Percentiles rank a stretch among this genome's conserved stretches.
Evolutionary conservation across 352 stramenopile species (phyloP).

Genomic region (Phytopythium ostracodes): DNA sequence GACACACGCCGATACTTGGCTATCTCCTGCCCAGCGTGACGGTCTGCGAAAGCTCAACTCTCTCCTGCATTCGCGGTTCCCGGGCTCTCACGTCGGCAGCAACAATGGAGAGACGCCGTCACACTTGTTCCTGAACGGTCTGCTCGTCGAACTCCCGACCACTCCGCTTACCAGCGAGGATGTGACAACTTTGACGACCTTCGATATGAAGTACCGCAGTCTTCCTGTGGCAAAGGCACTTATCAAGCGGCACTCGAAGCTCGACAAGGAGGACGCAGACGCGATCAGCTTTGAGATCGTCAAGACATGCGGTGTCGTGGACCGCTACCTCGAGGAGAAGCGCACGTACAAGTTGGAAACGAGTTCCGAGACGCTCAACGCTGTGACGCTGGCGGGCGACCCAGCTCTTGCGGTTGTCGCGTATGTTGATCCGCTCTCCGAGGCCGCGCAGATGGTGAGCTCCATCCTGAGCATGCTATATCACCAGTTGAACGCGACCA

Average conservation of each 20-base stretch:
- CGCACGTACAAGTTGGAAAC: slow-evolving; percentile 33
- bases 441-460: slow-evolving; percentile 86
- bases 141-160: slow-evolving; percentile 45
- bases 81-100: slow-evolving; percentile 2
- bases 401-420: slow-evolving; percentile 59
- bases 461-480: slow-evolving; percentile 82
- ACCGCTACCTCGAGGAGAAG: slow-evolving; percentile 60
- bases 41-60: slow-evolving; percentile 35
- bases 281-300: slow-evolving; percentile 64
- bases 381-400: slow-evolving; percentile 34
- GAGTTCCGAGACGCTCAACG: slow-evolving; percentile 32
- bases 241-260: slow-evolving; percentile 48
- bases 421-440: slow-evolving; percentile 89
- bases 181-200: slow-evolving; percentile 55
- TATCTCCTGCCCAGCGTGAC: slow-evolving; percentile 19
- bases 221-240: slow-evolving; percentile 68
- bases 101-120: slow-evolving; percentile 18
- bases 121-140: slow-evolving; percentile 71
- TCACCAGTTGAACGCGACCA: slow-evolving; percentile 60
- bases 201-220: slow-evolving; percentile 68
- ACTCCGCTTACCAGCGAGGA: slow-evolving; percentile 58
- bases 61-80: slow-evolving; percentile 36
- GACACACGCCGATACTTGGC: slow-evolving; percentile 11
- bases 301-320: slow-evolving; percentile 74
- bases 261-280: slow-evolving; percentile 49